A percentile compares a stretch with the other conserved stretches of the same genome.
These are phyloP conservation scores for Aureobasidium pullulans DNA, from an alignment of 2,329 filamentous ascomycete species.

Conservation along the genomic window DNA sequence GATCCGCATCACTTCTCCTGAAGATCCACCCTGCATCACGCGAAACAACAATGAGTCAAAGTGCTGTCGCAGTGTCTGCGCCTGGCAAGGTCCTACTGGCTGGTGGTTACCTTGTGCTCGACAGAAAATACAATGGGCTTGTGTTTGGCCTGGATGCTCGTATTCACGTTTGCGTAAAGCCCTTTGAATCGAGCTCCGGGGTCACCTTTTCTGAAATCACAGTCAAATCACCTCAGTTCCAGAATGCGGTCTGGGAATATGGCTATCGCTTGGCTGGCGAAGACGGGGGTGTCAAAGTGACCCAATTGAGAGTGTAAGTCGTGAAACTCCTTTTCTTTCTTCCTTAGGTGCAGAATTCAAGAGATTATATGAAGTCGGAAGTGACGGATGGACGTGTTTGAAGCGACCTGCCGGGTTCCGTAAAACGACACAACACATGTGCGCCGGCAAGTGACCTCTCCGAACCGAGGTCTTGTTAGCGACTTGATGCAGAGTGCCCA, in stretches of 20 bases:
- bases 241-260: slow-evolving; percentile 81
- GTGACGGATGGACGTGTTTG: background rate
- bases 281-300: slow-evolving; percentile 72
- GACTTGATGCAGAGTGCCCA: too few relatives aligned
- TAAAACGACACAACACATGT: background rate
- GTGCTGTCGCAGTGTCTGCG: slow-evolving; percentile 58
- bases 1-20: slow-evolving; percentile 11
- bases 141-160: slow-evolving; percentile 59
- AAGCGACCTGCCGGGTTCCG: background rate
- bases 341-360: background rate
- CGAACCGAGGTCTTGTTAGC: background rate
- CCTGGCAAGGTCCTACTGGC: slow-evolving; percentile 94
- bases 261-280: slow-evolving; percentile 63
- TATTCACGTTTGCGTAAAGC: slow-evolving; percentile 54
- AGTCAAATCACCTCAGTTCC: slow-evolving; percentile 87
- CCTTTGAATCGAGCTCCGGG: slow-evolving; percentile 51
- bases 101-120: slow-evolving; percentile 90
- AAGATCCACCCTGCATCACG: background rate
- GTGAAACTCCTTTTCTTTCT: background rate
- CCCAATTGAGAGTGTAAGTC: slow-evolving; percentile 70
- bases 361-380: background rate
- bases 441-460: background rate
- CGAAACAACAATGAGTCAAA: slow-evolving; percentile 15
- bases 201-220: slow-evolving; percentile 63
- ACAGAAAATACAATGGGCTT: slow-evolving; percentile 72